A percentile compares a stretch with the other conserved stretches of the same genome.
Evolutionary conservation across 2,329 filamentous ascomycete species (phyloP).

Genomic region (Penicillium sp.): DNA sequence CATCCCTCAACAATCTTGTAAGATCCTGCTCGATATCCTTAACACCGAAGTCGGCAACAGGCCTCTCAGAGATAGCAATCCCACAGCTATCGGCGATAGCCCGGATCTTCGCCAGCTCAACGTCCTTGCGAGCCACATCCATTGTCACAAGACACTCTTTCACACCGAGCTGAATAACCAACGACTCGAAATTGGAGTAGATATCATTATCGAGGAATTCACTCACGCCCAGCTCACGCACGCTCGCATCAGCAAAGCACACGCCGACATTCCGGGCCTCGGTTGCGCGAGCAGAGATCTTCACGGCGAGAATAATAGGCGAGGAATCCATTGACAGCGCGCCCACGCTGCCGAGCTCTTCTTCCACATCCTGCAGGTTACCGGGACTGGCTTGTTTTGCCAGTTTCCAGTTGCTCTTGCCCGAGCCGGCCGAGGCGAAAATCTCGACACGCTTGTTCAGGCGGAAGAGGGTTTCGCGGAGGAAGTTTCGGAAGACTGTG

Average conservation of each 20-base stretch:
- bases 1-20: constrained; percentile 80
- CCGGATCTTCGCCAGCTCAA: constrained; percentile 80
- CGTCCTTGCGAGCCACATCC: constrained; percentile 77
- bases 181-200: constrained; percentile 95
- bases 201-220: constrained; percentile 99
- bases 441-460: constrained; percentile 90
- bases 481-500: constrained; percentile 92
- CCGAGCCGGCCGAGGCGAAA: constrained; percentile 70
- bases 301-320: constrained; percentile 92
- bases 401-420: constrained; percentile 84
- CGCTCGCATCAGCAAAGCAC: constrained; percentile 95
- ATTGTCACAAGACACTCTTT: constrained; percentile 87
- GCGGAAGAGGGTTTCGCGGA: constrained; percentile 89
- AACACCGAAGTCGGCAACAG: constrained; percentile 72
- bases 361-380: constrained; percentile 94
- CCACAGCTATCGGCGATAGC: constrained; percentile 91
- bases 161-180: constrained; percentile 93
- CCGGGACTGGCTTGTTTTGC: constrained; percentile 90
- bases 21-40: constrained; percentile 97
- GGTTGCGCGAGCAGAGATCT: constrained; percentile 80
- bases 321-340: constrained; percentile 72
- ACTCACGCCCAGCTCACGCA: constrained; percentile 90
- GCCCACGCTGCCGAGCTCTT: constrained; percentile 70
- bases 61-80: constrained; percentile 80
- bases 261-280: constrained; percentile 88